phyloP scores from a whole-genome alignment of 164 flowering plant species.

The Saururus chinensis region DNA sequence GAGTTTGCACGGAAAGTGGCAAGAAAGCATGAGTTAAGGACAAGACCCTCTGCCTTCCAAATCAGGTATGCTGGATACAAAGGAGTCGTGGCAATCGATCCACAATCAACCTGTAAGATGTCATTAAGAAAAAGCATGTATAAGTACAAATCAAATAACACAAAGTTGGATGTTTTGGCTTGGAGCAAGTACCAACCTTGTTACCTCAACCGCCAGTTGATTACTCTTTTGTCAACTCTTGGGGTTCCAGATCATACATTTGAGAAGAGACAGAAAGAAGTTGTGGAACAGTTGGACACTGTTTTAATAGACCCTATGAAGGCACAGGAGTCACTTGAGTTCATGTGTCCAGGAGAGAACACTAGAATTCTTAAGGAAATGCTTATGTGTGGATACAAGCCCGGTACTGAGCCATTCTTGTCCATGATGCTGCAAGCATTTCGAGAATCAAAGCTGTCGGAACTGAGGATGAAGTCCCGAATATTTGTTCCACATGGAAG shows the following conservation, averaged over 20 bases:
- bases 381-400: constrained; percentile 71
- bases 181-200: constrained; percentile 80
- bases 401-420: constrained; percentile 72
- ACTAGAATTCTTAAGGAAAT: constrained; percentile 60
- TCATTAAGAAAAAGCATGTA: constrained; percentile 71
- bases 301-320: constrained; percentile 45
- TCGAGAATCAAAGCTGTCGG: constrained; percentile 53
- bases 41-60: constrained; percentile 69
- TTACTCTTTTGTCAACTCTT: constrained; percentile 80
- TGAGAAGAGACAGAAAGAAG: constrained; percentile 55
- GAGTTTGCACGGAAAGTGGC: constrained; percentile 63
- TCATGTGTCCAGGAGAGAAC: constrained; percentile 69
- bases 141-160: constrained; percentile 53
- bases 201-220: constrained; percentile 70
- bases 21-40: constrained; percentile 38
- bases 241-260: constrained; percentile 60
- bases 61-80: constrained; percentile 85
- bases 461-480: constrained; percentile 48
- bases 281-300: constrained; percentile 41
- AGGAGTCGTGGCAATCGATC: constrained; percentile 91
- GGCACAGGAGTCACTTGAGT: constrained; percentile 59
- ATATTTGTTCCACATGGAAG: constrained; percentile 60
- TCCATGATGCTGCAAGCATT: constrained; percentile 80
- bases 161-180: constrained; percentile 56
- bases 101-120: constrained; percentile 40